These are phyloP conservation scores for Petrea volubilis DNA, from an alignment of 257 asterid species.

Conservation along the genomic window DNA sequence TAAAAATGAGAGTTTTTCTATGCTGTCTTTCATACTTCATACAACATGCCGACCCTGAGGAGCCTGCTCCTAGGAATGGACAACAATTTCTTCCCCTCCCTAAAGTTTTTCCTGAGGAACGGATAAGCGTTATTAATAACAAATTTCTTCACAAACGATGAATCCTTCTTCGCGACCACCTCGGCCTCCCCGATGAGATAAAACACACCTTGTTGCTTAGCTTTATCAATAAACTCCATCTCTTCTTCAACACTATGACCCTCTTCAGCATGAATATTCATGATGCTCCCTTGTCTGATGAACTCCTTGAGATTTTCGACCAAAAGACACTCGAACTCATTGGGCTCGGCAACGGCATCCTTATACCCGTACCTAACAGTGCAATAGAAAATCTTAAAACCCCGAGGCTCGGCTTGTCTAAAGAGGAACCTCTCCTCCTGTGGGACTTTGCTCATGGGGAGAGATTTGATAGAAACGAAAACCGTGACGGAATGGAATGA, in stretches of 20 bases:
- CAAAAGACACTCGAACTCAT: slow-evolving; percentile 33
- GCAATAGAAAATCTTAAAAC: slow-evolving; percentile 35
- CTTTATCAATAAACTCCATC: slow-evolving; percentile 26
- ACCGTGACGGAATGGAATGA: slow-evolving; percentile 42
- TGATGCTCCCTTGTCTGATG: slow-evolving; percentile 26
- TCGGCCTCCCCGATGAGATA: slow-evolving; percentile 50
- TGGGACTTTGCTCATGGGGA: slow-evolving; percentile 42
- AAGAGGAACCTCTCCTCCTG: slow-evolving; percentile 46
- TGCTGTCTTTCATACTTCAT: slow-evolving; percentile 15
- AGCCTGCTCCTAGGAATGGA: slow-evolving; percentile 45
- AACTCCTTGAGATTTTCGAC: slow-evolving; percentile 40
- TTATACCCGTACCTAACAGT: slow-evolving; percentile 50
- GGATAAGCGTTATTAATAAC: slow-evolving; percentile 32
- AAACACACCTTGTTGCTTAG: slow-evolving; percentile 37
- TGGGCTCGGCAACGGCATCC: slow-evolving; percentile 31
- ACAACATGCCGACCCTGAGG: slow-evolving; percentile 50
- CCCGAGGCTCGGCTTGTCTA: slow-evolving; percentile 40
- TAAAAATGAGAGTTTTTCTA: no score
- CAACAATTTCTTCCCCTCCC: slow-evolving; percentile 42
- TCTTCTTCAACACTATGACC: slow-evolving; percentile 27
- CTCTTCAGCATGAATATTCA: slow-evolving; percentile 15
- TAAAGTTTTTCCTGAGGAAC: slow-evolving; percentile 42
- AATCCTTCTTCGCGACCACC: slow-evolving; percentile 37
- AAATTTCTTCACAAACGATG: slow-evolving; percentile 32
- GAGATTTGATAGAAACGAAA: slow-evolving; percentile 43